These are phyloP conservation scores for Pistacia vera DNA, from an alignment of 345 rosid species.

Conservation along the genomic window DNA sequence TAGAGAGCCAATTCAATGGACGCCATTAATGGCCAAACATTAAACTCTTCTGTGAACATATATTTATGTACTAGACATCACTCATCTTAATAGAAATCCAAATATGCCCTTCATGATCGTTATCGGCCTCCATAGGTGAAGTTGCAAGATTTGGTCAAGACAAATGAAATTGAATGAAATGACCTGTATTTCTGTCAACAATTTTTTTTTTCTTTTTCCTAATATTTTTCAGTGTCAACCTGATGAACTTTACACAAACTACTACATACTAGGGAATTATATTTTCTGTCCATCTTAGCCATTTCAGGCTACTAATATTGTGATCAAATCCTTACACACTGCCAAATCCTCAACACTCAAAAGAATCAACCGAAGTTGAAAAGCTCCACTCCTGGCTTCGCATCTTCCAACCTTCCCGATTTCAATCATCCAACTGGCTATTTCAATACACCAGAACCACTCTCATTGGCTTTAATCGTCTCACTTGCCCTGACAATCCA, in stretches of 20 bases:
- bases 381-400: not conserved
- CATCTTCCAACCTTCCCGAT: not conserved
- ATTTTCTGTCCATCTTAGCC: not conserved
- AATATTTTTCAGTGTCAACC: not conserved
- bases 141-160: too few species aligned
- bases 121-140: too few species aligned
- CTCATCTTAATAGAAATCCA: too few species aligned
- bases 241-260: constrained; percentile 24
- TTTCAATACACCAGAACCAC: not conserved
- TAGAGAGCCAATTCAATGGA: too few species aligned
- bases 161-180: too few species aligned
- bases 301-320: not conserved
- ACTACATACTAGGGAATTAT: constrained; percentile 7
- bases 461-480: not conserved
- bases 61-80: too few species aligned
- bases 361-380: not conserved
- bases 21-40: too few species aligned
- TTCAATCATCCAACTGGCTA: constrained; percentile 19
- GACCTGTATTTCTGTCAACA: too few species aligned
- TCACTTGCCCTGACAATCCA: not conserved
- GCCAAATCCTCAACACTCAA: not conserved
- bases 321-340: not conserved
- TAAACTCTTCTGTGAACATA: too few species aligned
- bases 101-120: too few species aligned
- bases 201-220: not conserved